Percentiles rank a stretch among this genome's conserved stretches.
phyloP scores from a whole-genome alignment of 495 filamentous ascomycete species.

The Staphylotrichum tortipilum region DNA sequence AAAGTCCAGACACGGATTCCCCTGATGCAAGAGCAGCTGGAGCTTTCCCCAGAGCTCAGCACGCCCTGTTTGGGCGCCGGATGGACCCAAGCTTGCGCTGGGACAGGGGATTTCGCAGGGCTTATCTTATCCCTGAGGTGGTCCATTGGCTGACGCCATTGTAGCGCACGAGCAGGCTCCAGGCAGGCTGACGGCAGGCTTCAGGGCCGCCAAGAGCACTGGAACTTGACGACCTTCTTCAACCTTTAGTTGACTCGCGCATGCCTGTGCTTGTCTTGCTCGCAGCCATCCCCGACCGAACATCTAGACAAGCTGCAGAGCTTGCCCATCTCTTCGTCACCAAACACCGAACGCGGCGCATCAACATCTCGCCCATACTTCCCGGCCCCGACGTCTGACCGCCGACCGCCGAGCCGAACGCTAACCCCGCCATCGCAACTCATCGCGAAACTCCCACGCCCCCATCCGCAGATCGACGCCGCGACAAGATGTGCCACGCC shows the following conservation, averaged over 20 bases:
- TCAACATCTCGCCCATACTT: too few species aligned
- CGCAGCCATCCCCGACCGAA: too few species aligned
- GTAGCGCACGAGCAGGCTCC: neutral
- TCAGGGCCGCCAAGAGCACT: neutral
- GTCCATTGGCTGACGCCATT: conserved; percentile 3
- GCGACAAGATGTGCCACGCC: conserved; percentile 7
- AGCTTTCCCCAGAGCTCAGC: too few species aligned
- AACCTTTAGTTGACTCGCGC: too few species aligned
- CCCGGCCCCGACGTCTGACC: too few species aligned
- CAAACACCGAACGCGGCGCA: neutral
- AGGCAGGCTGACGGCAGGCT: neutral
- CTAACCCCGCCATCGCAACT: neutral
- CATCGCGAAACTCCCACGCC: too few species aligned
- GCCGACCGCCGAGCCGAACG: neutral
- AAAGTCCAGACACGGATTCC: too few species aligned
- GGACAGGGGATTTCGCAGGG: neutral
- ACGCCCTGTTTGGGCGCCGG: too few species aligned
- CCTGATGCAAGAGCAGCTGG: too few species aligned
- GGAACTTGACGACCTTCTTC: too few species aligned
- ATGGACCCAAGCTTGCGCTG: neutral
- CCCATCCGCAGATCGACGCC: too few species aligned
- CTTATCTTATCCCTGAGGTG: conserved; percentile 6
- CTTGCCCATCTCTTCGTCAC: neutral
- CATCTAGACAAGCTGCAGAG: too few species aligned
- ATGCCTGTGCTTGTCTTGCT: neutral